phyloP scores from a whole-genome alignment of 1,139 yeast species.

The Zygoascus sp. region DNA sequence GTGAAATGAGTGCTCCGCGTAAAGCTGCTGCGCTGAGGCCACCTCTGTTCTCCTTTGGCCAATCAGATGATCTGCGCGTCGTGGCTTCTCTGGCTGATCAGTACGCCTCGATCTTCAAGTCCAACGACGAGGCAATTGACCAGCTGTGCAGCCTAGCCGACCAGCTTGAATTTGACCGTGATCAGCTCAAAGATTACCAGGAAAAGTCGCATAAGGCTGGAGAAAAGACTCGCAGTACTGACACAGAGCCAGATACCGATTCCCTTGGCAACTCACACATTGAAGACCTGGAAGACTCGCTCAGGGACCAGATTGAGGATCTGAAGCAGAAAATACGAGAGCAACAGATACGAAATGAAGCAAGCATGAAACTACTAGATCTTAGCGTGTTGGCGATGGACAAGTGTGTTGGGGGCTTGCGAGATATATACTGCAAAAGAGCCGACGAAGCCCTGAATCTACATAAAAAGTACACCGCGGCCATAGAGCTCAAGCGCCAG shows the following conservation, averaged over 20 bases:
- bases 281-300: constrained; percentile 14
- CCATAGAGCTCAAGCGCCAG: constrained; percentile 26
- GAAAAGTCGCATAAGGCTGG: background rate
- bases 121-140: constrained; percentile 29
- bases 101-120: constrained; percentile 24
- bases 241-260: background rate
- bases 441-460: constrained; percentile 26
- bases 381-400: constrained; percentile 24
- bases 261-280: constrained; percentile 10
- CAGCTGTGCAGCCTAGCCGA: constrained; percentile 30
- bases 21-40: constrained; percentile 13
- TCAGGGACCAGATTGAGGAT: constrained; percentile 13
- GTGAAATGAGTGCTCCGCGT: constrained; percentile 9
- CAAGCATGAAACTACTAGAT: constrained; percentile 22
- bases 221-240: background rate
- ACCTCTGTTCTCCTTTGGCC: constrained; percentile 12
- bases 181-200: constrained; percentile 12
- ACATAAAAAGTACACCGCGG: constrained; percentile 24
- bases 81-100: constrained; percentile 28
- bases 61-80: constrained; percentile 30
- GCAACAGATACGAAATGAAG: constrained; percentile 20
- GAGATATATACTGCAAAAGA: constrained; percentile 24
- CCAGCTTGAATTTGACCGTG: constrained; percentile 23
- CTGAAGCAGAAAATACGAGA: constrained; percentile 18
- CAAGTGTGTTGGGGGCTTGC: constrained; percentile 23